Percentiles rank a stretch among this genome's conserved stretches.
These are phyloP conservation scores for Salix purpurea DNA, from an alignment of 345 rosid species.

Conservation along the genomic window DNA sequence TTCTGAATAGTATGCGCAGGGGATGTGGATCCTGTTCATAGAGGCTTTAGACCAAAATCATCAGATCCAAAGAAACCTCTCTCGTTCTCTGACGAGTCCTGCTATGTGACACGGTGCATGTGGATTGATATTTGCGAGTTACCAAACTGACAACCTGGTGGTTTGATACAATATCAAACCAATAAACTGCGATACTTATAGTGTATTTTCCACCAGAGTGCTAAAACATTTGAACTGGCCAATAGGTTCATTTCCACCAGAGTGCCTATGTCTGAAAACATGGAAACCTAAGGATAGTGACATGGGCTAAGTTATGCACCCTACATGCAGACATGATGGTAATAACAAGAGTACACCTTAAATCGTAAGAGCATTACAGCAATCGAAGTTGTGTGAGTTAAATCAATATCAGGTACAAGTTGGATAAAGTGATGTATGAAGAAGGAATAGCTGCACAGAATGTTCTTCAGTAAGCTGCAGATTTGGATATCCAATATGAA, in stretches of 20 bases:
- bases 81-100: conserved; percentile 44
- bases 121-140: conserved; percentile 2
- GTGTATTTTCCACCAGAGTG: too few species aligned
- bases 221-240: neutral
- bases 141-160: neutral
- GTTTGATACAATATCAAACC: neutral
- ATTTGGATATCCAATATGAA: neutral
- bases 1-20: conserved; percentile 44
- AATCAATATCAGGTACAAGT: neutral
- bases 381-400: neutral
- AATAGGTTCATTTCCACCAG: neutral
- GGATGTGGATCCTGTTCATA: conserved; percentile 55
- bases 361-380: neutral
- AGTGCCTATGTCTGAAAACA: neutral
- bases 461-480: neutral
- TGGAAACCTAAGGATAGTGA: neutral
- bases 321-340: neutral
- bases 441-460: neutral
- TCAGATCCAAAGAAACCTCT: conserved; percentile 58
- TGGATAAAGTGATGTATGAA: neutral
- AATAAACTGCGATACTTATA: neutral
- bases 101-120: conserved; percentile 12
- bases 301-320: neutral
- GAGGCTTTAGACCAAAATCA: conserved; percentile 54
- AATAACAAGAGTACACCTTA: neutral